phyloP scores from a whole-genome alignment of 106 monocot species.

The Phalaenopsis equestris region DNA sequence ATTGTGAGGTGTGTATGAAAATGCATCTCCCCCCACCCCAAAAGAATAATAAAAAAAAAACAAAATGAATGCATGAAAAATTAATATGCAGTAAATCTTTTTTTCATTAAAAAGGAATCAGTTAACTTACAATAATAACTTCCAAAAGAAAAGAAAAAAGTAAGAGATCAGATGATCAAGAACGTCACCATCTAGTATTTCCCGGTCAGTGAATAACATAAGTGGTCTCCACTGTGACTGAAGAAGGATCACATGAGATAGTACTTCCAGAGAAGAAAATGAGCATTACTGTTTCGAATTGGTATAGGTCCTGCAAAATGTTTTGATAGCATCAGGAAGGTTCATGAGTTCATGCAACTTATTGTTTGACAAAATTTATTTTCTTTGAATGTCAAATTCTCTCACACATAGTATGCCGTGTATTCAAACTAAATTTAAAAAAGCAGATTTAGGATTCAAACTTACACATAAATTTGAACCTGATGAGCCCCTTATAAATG shows the following conservation, averaged over 20 bases:
- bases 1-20: too few relatives aligned
- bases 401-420: neutral
- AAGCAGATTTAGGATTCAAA: neutral
- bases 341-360: neutral
- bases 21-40: too few relatives aligned
- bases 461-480: slow-evolving; percentile 11
- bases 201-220: neutral
- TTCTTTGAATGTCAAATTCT: neutral
- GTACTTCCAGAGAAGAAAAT: neutral
- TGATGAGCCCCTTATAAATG: slow-evolving; percentile 29
- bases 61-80: neutral
- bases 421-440: neutral
- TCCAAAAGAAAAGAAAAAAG: neutral
- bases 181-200: slow-evolving; percentile 2
- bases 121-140: neutral
- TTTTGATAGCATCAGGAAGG: neutral
- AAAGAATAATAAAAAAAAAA: too few relatives aligned
- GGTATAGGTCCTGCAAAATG: neutral
- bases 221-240: neutral
- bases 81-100: neutral
- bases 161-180: neutral
- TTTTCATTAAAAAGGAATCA: neutral
- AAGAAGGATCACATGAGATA: neutral
- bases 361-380: too few relatives aligned
- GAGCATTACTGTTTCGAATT: neutral